These are phyloP conservation scores for Calonectria hongkongensis DNA, from an alignment of 2,329 filamentous ascomycete species.

Conservation along the genomic window DNA sequence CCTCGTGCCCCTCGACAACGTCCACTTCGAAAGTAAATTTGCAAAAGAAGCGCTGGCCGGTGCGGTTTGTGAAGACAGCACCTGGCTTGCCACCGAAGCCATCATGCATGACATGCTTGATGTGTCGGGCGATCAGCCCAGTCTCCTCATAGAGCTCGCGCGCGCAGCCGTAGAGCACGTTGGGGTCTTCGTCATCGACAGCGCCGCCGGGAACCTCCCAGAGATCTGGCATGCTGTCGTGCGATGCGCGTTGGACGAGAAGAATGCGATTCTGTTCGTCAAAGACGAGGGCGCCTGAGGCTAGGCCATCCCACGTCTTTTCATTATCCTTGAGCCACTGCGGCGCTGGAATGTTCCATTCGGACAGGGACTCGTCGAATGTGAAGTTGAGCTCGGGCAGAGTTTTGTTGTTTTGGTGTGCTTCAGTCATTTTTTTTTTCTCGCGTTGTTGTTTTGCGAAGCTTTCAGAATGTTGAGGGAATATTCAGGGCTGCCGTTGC, in stretches of 20 bases:
- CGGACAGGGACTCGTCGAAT: slow-evolving; percentile 49
- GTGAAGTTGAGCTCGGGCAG: slow-evolving; percentile 46
- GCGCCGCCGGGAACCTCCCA: slow-evolving; percentile 72
- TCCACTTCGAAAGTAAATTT: slow-evolving; percentile 62
- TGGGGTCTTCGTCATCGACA: slow-evolving; percentile 64
- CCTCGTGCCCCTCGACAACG: slow-evolving; percentile 52
- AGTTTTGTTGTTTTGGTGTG: not conserved
- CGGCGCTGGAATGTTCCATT: slow-evolving; percentile 51
- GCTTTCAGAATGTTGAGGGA: slow-evolving; percentile 22
- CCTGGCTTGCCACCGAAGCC: slow-evolving; percentile 49
- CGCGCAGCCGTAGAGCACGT: slow-evolving; percentile 65
- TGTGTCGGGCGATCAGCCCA: slow-evolving; percentile 59
- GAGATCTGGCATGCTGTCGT: slow-evolving; percentile 65
- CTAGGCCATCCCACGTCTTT: slow-evolving; percentile 57
- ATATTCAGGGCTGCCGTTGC: slow-evolving; percentile 18
- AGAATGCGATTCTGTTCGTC: slow-evolving; percentile 60
- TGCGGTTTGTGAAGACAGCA: slow-evolving; percentile 59
- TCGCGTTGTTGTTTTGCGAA: slow-evolving; percentile 2
- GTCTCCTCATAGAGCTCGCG: slow-evolving; percentile 70
- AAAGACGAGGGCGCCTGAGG: slow-evolving; percentile 61
- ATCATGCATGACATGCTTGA: slow-evolving; percentile 57
- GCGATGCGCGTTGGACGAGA: slow-evolving; percentile 66
- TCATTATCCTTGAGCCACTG: slow-evolving; percentile 52
- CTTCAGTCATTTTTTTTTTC: slow-evolving; percentile 36
- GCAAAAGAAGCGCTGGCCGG: slow-evolving; percentile 55